phyloP scores from a whole-genome alignment of 2,329 filamentous ascomycete genomes.

The Hypoxylon sp. region DNA sequence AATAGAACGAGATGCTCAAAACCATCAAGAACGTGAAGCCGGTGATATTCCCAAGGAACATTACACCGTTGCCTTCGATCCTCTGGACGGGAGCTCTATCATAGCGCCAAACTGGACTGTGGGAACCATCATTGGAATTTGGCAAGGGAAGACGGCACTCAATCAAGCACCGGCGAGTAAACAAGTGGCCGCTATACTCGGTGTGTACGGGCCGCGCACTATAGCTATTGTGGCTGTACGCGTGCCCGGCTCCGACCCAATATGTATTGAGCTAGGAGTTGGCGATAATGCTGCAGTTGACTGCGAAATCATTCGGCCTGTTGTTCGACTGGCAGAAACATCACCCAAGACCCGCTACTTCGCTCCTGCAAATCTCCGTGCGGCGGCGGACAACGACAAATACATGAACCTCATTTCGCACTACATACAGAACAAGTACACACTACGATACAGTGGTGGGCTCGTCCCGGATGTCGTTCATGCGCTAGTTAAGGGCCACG shows the following conservation, averaged over 20 bases:
- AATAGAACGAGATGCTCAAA: slow-evolving; percentile 59
- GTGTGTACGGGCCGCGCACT: slow-evolving; percentile 69
- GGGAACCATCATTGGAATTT: slow-evolving; percentile 72
- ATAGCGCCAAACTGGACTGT: slow-evolving; percentile 72
- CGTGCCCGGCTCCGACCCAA: slow-evolving; percentile 56
- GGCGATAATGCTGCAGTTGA: slow-evolving; percentile 46
- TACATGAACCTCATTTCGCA: slow-evolving; percentile 66
- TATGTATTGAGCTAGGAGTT: slow-evolving; percentile 69
- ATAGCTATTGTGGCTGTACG: slow-evolving; percentile 70
- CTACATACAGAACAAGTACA: slow-evolving; percentile 69
- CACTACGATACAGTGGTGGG: slow-evolving; percentile 72
- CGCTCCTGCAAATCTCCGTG: slow-evolving; percentile 73
- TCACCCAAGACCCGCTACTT: slow-evolving; percentile 70
- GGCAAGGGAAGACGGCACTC: slow-evolving; percentile 66
- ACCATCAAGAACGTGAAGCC: background rate
- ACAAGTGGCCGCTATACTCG: slow-evolving; percentile 66
- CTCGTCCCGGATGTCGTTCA: slow-evolving; percentile 74
- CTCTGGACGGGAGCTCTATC: slow-evolving; percentile 74
- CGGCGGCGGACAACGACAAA: slow-evolving; percentile 64
- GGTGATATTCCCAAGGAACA: slow-evolving; percentile 54
- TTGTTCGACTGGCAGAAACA: slow-evolving; percentile 57
- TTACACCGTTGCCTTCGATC: slow-evolving; percentile 74
- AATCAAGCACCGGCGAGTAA: slow-evolving; percentile 56
- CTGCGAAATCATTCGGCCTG: slow-evolving; percentile 59
- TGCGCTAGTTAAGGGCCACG: slow-evolving; percentile 72